Evolutionary conservation across 208 protist species (phyloP).

Genomic region (Tritrichomonas musculus): DNA sequence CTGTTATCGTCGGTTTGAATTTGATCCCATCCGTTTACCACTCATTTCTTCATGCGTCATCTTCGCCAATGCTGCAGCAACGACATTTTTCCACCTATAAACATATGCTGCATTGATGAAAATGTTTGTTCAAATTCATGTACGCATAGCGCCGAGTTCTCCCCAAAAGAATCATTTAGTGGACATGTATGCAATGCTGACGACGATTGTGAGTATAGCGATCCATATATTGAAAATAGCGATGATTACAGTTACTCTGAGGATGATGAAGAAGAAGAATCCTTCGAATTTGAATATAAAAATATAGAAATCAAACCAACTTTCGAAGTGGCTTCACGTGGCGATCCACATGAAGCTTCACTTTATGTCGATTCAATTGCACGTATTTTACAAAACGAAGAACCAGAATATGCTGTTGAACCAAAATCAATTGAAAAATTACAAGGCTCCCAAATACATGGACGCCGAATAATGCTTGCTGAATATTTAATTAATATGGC

Average conservation of each 20-base stretch:
- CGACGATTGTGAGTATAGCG: no score
- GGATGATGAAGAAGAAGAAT: neutral
- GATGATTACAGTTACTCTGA: neutral
- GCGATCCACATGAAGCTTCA: neutral
- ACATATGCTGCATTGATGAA: neutral
- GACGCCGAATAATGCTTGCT: neutral
- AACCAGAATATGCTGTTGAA: neutral
- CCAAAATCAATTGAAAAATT: neutral
- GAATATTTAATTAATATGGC: neutral
- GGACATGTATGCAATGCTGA: no score
- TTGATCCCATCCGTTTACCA: no score
- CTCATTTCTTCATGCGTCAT: neutral
- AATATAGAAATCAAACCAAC: neutral
- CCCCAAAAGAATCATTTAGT: neutral
- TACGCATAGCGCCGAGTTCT: neutral
- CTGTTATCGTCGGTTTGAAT: no score
- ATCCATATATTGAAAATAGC: neutral
- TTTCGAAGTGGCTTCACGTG: neutral
- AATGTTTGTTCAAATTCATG: neutral
- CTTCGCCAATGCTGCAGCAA: neutral
- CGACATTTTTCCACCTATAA: neutral
- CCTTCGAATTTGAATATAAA: neutral
- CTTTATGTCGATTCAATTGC: neutral
- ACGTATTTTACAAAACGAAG: neutral
- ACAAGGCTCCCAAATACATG: neutral